phyloP scores from a whole-genome alignment of 2,329 filamentous ascomycete genomes.

The Diaporthe citrichinensis region DNA sequence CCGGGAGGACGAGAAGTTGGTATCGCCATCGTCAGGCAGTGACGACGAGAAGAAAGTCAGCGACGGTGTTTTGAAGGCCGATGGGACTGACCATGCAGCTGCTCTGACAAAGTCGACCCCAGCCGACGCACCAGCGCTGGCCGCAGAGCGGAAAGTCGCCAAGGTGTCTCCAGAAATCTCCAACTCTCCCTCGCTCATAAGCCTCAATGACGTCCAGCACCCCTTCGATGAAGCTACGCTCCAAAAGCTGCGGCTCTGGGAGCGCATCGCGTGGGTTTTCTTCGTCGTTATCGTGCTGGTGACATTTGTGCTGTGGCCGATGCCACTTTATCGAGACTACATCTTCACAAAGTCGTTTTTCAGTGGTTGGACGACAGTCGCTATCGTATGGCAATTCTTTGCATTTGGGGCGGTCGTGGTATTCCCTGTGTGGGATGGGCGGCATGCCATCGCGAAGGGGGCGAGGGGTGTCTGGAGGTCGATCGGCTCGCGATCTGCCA shows the following conservation, averaged over 20 bases:
- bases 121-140: not conserved
- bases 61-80: not conserved
- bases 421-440: constrained; percentile 63
- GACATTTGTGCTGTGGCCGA: constrained; percentile 63
- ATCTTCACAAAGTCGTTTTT: constrained; percentile 64
- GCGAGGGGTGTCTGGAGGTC: constrained; percentile 42
- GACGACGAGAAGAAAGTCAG: constrained; percentile 13
- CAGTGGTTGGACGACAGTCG: constrained; percentile 58
- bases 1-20: constrained; percentile 4
- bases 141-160: constrained; percentile 1
- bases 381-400: constrained; percentile 63
- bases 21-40: not conserved
- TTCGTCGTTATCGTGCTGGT: constrained; percentile 59
- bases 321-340: constrained; percentile 64
- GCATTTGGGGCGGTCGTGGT: constrained; percentile 61
- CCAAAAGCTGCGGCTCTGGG: constrained; percentile 53
- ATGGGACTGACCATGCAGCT: not conserved
- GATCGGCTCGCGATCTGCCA: not conserved
- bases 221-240: constrained; percentile 57
- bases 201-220: constrained; percentile 58
- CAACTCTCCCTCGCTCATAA: constrained; percentile 34
- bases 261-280: constrained; percentile 56
- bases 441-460: constrained; percentile 53
- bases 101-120: not conserved
- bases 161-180: constrained; percentile 23